These are phyloP conservation scores for Amniculicola lignicola DNA, from an alignment of 495 filamentous ascomycete species.

Conservation along the genomic window DNA sequence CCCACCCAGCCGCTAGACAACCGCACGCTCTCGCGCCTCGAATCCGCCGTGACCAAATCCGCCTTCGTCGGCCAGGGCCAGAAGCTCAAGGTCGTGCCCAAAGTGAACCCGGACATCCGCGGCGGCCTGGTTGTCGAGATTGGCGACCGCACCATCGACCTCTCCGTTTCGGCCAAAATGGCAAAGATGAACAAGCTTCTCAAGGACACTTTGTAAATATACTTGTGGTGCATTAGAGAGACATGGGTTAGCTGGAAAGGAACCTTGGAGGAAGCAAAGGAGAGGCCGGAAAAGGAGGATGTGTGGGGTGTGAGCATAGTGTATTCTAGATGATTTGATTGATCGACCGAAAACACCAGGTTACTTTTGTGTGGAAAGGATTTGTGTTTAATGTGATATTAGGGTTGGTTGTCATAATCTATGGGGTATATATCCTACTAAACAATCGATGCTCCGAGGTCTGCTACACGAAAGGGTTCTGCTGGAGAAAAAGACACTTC, in stretches of 20 bases:
- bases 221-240: neutral
- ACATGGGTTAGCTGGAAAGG: neutral
- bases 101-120: slow-evolving; percentile 89
- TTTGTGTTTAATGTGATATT: too few species aligned
- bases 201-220: slow-evolving; percentile 86
- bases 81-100: slow-evolving; percentile 95
- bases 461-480: too few species aligned
- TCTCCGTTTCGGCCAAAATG: slow-evolving; percentile 91
- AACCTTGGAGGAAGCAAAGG: too few species aligned
- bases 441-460: too few species aligned
- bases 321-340: neutral
- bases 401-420: too few species aligned
- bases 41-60: slow-evolving; percentile 85
- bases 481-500: too few species aligned
- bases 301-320: neutral
- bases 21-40: slow-evolving; percentile 79
- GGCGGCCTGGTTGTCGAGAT: slow-evolving; percentile 95
- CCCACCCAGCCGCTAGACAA: slow-evolving; percentile 72
- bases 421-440: too few species aligned
- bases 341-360: too few species aligned
- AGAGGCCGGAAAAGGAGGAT: too few species aligned
- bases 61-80: slow-evolving; percentile 83
- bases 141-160: slow-evolving; percentile 95
- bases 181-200: slow-evolving; percentile 99
- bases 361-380: too few species aligned